Percentiles rank a stretch among this genome's conserved stretches.
These are phyloP conservation scores for Ephemerocybe angulata DNA, from an alignment of 768 basidiomycete genomes.

Conservation along the genomic window DNA sequence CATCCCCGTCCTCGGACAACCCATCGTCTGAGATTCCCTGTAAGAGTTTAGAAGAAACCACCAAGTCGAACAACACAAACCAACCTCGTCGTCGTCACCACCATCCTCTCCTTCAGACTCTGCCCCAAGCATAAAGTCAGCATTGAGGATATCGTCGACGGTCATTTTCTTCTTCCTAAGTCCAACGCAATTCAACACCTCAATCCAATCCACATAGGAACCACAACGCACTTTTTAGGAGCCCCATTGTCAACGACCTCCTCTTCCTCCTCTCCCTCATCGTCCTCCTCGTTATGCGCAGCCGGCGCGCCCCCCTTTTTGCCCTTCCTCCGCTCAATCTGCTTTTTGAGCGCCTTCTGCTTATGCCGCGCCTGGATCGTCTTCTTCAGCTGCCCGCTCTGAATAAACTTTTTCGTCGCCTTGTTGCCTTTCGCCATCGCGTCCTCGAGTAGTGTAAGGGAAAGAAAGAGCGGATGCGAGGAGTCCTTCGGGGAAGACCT, in stretches of 20 bases:
- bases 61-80: constrained; percentile 4
- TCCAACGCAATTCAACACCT: not conserved
- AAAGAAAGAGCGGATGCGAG: not conserved
- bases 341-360: constrained; percentile 71
- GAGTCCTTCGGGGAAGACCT: not conserved
- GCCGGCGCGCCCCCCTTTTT: constrained; percentile 28
- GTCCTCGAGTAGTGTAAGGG: no score
- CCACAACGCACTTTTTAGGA: not conserved
- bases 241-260: constrained; percentile 11
- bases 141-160: constrained; percentile 74
- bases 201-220: no score
- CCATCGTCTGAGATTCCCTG: constrained; percentile 23
- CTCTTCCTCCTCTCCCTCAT: constrained; percentile 31
- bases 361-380: constrained; percentile 82
- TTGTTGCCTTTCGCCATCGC: constrained; percentile 50
- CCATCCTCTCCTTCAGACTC: constrained; percentile 44
- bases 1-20: constrained; percentile 35
- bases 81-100: constrained; percentile 18
- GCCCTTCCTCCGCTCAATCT: constrained; percentile 55
- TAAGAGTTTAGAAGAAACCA: constrained; percentile 3
- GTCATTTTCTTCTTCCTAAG: constrained; percentile 52
- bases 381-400: constrained; percentile 85
- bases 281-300: constrained; percentile 34
- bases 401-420: constrained; percentile 80
- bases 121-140: constrained; percentile 65